These are phyloP conservation scores for Neonectria ditissima DNA, from an alignment of 2,329 filamentous ascomycete species.

Conservation along the genomic window DNA sequence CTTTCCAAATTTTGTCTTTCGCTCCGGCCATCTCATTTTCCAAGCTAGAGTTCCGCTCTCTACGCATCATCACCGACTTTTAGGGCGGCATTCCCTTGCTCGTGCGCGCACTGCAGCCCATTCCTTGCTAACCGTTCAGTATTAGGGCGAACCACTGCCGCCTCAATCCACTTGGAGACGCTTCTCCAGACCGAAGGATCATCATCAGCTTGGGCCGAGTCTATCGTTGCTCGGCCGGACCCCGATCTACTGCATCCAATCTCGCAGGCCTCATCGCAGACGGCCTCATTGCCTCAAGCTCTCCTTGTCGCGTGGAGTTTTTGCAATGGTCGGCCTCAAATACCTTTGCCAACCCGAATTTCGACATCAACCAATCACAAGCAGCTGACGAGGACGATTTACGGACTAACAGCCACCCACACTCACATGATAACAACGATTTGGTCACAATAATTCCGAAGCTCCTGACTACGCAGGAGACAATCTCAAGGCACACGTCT, in stretches of 20 bases:
- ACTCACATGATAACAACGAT: too few relatives aligned
- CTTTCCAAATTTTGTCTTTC: too few relatives aligned
- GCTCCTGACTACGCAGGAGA: not conserved
- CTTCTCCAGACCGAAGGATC: not conserved
- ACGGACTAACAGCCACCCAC: too few relatives aligned
- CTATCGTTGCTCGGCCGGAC: too few relatives aligned
- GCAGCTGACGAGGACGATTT: too few relatives aligned
- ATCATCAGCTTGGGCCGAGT: not conserved
- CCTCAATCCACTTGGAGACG: not conserved
- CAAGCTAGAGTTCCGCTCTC: not conserved
- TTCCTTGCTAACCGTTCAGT: not conserved
- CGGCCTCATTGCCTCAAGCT: not conserved
- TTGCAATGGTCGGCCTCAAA: not conserved
- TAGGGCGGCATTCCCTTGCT: too few relatives aligned
- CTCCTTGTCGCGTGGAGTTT: not conserved
- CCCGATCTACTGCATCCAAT: not conserved
- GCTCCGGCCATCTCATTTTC: too few relatives aligned
- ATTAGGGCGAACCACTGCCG: not conserved
- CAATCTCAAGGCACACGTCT: not conserved
- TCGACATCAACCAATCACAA: not conserved
- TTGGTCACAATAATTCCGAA: not conserved
- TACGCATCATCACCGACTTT: too few relatives aligned
- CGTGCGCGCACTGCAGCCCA: not conserved
- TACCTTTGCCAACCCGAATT: not conserved
- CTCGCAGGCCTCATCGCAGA: not conserved